Base-by-base conservation (phyloP, 2,329 filamentous ascomycete genomes). In the Penicillium sp. region DNA sequence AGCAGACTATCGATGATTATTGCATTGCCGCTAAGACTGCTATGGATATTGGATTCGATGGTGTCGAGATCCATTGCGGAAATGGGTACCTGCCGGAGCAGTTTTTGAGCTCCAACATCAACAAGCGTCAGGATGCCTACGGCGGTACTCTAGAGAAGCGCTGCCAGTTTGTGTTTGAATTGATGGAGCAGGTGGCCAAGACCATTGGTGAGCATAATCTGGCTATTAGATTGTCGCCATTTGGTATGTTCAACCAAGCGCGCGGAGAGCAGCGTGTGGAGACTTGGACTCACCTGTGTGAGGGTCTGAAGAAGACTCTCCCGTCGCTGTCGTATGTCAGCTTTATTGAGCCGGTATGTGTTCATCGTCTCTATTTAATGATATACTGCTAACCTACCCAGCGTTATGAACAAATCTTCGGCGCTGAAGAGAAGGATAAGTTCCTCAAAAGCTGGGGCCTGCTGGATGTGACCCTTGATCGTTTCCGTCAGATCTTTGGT, bases 101-200 rank as follows among this genome's bases (percentile, higher is more conserved):
- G 56, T 82, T 82, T 62, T 64, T 78, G 5, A 78, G 79, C 57
- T 77, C 77, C 40, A 78, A 75, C 34, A 70, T 75, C 57, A 83
- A 83, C 65, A 72, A 72, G 57, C 71, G 80, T 25, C 79, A 74
- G 1, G 80, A 83, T 60, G 66, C 69, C 12, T 83, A 79, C 58
- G 80, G 81, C 10, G 81, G 80, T 6, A 76, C 71, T 3, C 70
- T 80, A 2, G 75, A 80, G 63, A 80, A 80, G 54, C 73, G 80
- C n/a, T 80, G 77, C 57, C 76, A 74, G 5, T 86, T 88, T 60
- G 77, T 77, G 1, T 65, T 86, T 2, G 81, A 84, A 60, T 72
- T 85, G n/a, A 80, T 81, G 64, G 69, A 75, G 34, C 64, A 73
- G 50, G 53, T 82, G 16, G 73, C 76, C 0, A 60, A 70, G 34